phyloP scores from a whole-genome alignment of 1,284 basidiomycete genomes.

The Mrakiaceae sp. region DNA sequence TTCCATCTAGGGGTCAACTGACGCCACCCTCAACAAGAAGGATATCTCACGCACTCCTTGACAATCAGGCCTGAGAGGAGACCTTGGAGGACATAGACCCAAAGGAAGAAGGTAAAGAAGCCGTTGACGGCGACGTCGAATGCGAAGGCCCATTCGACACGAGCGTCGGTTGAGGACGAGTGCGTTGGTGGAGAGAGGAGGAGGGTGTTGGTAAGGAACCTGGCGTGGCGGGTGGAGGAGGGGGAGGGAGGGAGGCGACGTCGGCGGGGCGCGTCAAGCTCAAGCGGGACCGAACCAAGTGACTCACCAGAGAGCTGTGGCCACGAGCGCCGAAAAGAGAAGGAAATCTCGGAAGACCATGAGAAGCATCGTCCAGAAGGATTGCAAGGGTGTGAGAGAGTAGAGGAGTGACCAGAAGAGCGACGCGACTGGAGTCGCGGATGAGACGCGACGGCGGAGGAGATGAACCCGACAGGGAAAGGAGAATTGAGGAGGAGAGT shows the following conservation, averaged over 20 bases:
- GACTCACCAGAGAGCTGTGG: slow-evolving; percentile 64
- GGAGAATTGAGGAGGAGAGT: not conserved
- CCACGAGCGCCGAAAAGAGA: slow-evolving; percentile 56
- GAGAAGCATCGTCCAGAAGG: slow-evolving; percentile 52
- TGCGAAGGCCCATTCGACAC: slow-evolving; percentile 81
- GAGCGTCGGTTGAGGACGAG: slow-evolving; percentile 55
- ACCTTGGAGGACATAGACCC: slow-evolving; percentile 73
- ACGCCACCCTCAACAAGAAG: not conserved
- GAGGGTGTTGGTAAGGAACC: slow-evolving; percentile 61
- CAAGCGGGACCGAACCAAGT: slow-evolving; percentile 5
- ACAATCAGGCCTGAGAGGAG: slow-evolving; percentile 70
- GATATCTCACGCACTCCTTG: slow-evolving; percentile 36
- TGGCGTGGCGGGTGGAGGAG: slow-evolving; percentile 25
- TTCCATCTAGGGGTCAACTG: too few relatives aligned
- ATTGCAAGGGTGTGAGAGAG: slow-evolving; percentile 46
- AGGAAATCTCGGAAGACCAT: slow-evolving; percentile 85
- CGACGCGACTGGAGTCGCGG: slow-evolving; percentile 48
- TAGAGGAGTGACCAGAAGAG: slow-evolving; percentile 78
- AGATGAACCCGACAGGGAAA: too few relatives aligned
- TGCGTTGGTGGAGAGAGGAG: slow-evolving; percentile 56
- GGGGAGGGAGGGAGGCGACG: not conserved
- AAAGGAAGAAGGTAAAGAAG: slow-evolving; percentile 84
- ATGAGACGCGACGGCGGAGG: not conserved
- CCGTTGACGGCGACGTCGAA: slow-evolving; percentile 92
- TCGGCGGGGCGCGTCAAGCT: not conserved